Evolutionary conservation across 1,139 yeast genomes (phyloP).

Genomic region (Sugiyamaella japonica): DNA sequence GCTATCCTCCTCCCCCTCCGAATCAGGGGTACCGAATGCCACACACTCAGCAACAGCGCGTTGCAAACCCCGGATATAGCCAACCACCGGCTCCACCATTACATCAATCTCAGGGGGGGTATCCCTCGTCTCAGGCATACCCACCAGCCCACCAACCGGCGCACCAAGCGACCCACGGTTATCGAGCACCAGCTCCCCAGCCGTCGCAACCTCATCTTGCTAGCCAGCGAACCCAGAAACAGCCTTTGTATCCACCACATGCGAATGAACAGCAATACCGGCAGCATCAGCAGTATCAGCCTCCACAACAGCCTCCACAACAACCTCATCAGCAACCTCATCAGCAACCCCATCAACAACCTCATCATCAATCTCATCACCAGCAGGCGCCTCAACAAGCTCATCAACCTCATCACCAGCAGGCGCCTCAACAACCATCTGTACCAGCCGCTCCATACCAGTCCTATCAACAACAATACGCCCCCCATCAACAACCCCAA

Average conservation of each 20-base stretch:
- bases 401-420: constrained; percentile 8
- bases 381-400: constrained; percentile 10
- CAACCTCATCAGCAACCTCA: constrained; percentile 6
- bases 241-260: not conserved
- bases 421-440: constrained; percentile 15
- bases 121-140: not conserved
- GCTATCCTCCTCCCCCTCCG: not conserved
- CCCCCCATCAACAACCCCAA: not conserved
- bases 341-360: constrained; percentile 14
- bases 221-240: not conserved
- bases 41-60: not conserved
- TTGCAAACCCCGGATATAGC: not conserved
- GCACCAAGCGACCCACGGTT: not conserved
- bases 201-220: not conserved
- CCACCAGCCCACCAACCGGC: not conserved
- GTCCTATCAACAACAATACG: not conserved
- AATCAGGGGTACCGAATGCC: not conserved
- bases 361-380: no score
- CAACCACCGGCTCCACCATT: not conserved
- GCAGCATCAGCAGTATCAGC: constrained; percentile 9
- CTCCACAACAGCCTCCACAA: constrained; percentile 3
- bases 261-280: constrained; percentile 13
- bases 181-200: not conserved
- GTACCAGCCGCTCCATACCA: not conserved
- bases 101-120: not conserved